Evolutionary conservation across 495 filamentous ascomycete species (phyloP).

Genomic region (Penicillium subrubescens): DNA sequence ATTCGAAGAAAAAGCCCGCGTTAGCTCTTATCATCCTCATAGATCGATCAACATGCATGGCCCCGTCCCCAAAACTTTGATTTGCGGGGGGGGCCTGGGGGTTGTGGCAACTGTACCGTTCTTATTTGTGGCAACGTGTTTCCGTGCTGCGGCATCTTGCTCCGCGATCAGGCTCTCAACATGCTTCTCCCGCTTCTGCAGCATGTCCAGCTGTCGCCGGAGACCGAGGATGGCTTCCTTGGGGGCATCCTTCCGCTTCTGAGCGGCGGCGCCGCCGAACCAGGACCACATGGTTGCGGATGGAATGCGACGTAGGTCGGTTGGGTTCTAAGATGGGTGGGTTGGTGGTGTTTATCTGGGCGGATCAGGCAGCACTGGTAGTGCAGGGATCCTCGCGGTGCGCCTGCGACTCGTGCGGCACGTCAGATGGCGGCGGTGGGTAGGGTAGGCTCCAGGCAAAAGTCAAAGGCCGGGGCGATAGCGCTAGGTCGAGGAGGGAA

Average conservation of each 20-base stretch:
- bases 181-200: constrained; percentile 94
- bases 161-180: constrained; percentile 89
- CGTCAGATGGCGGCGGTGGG: constrained; percentile 25
- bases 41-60: background rate
- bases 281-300: constrained; percentile 72
- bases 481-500: background rate
- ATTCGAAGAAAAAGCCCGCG: background rate
- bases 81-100: background rate
- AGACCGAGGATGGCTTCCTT: constrained; percentile 96
- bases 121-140: constrained; percentile 88
- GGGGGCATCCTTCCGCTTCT: constrained; percentile 87
- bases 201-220: constrained; percentile 90
- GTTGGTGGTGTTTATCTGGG: background rate
- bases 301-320: background rate
- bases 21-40: constrained; percentile 4
- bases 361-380: constrained; percentile 19
- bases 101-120: constrained; percentile 59
- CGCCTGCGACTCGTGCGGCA: constrained; percentile 16
- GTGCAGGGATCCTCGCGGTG: constrained; percentile 9
- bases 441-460: constrained; percentile 27
- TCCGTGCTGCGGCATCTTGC: constrained; percentile 89
- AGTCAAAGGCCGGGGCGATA: constrained; percentile 1
- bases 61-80: background rate
- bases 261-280: constrained; percentile 78
- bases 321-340: background rate